Percentiles rank a stretch among this genome's conserved stretches.
Conservation (phyloP, 2,329 filamentous ascomycete species). For the Cercospora nicotianae region DNA sequence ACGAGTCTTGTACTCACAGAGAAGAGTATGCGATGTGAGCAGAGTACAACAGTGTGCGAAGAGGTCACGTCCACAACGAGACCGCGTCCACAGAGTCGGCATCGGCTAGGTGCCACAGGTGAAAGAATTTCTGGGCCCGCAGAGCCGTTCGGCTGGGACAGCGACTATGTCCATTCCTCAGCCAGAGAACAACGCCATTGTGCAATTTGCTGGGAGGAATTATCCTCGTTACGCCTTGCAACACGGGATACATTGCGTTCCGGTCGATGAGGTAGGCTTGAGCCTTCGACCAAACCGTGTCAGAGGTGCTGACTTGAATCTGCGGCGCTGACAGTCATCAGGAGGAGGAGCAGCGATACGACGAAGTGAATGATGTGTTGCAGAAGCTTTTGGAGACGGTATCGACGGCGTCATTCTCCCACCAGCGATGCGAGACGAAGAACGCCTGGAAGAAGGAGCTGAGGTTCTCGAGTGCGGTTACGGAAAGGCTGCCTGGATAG, state of each 20-base stretch:
- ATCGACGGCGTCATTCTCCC: conserved; percentile 15
- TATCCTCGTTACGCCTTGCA: conserved; percentile 33
- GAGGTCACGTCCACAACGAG: background rate
- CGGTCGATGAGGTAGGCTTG: conserved; percentile 39
- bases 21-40: background rate
- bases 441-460: conserved; percentile 23
- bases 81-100: background rate
- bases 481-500: conserved; percentile 39
- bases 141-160: background rate
- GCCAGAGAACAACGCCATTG: conserved; percentile 30
- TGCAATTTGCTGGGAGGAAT: conserved; percentile 26
- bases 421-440: conserved; percentile 27
- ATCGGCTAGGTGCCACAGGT: background rate
- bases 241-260: conserved; percentile 35
- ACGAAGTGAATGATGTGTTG: conserved; percentile 35
- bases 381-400: conserved; percentile 27
- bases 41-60: background rate
- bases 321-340: conserved; percentile 21
- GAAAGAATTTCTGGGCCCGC: background rate
- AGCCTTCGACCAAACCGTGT: background rate
- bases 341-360: conserved; percentile 35
- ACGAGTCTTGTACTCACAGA: background rate
- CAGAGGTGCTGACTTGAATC: background rate
- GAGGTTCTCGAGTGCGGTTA: conserved; percentile 40
- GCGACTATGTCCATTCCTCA: conserved; percentile 23